Percentiles rank a stretch among this genome's conserved stretches.
Conservation (phyloP, 2,329 filamentous ascomycete species). For the Ophiocordyceps camponoti-leonardi region DNA sequence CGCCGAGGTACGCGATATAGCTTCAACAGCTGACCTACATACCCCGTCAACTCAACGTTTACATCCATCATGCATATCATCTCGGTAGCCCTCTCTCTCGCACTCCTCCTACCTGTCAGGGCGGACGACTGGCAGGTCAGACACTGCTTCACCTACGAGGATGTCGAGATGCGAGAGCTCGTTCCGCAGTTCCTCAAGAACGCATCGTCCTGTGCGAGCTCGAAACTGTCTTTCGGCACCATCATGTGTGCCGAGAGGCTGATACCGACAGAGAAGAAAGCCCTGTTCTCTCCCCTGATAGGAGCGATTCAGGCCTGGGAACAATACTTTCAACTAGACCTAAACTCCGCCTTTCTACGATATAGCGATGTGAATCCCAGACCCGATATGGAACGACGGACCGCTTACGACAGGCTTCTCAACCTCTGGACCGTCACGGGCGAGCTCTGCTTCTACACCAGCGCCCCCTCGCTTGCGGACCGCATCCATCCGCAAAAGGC, state of each 20-base stretch:
- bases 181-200: neutral
- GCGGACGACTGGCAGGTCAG: neutral
- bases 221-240: neutral
- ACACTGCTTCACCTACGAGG: neutral
- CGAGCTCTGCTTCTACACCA: neutral
- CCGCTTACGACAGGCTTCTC: neutral
- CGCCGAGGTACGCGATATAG: no score
- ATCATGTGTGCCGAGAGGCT: neutral
- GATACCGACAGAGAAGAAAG: neutral
- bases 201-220: neutral
- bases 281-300: neutral
- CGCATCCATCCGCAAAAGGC: neutral
- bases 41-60: neutral
- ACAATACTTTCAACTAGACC: neutral
- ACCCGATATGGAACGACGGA: neutral
- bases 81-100: neutral
- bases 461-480: neutral
- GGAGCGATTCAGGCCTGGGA: neutral
- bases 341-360: neutral
- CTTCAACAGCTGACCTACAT: no score
- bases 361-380: neutral
- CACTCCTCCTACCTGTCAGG: neutral
- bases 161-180: neutral
- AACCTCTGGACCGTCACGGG: neutral
- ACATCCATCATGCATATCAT: neutral